Evolutionary conservation across 1,139 yeast species (phyloP), one percentile per base, ranked within the genome.

Genomic region (Diutina ranongensis): DNA sequence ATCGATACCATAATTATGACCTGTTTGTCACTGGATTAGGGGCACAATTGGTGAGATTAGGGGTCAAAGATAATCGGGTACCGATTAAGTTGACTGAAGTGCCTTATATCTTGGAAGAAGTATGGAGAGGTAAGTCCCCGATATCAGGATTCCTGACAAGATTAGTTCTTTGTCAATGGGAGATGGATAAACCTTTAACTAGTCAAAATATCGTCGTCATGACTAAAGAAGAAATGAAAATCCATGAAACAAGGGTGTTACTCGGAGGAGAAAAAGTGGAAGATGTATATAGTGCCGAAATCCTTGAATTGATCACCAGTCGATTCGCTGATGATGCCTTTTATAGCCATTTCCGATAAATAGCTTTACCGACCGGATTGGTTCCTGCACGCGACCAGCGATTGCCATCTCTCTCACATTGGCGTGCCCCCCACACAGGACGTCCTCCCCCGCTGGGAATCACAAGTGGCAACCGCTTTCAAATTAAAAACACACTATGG

Each of bases 81-180:
- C 94, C 92, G 25, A 69, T 88, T 38, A 73, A 89, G 4, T 57
- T 81, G 46, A 65, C 65, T 46, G 98, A 92, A 50, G 80, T 86
- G 20, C 85, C 80, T 45, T 92, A 88, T 57, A 69, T 92, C n/a
- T 71, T 89, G 44, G 97, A 89, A 57, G 98, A 92, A 62, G 81
- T 92, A 1, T 92, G 80, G 68, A 77, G 94, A 50, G 97, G 97
- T 9, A 87, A 87, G 59, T 83, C 95, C 0, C 94, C 92, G 20
- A 74, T 92, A 20, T 81, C 94, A n/a, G 86, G 89, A 27, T 85
- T 72, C 57, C 80, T 89, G 13, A 83, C 94, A 1, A 76, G 88
- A 54, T 67, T 89, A 49, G 77, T 89, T 1, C 69, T 92, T 46
- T 79, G 94, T 1, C 71, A 83, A 57, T 92, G 98, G 98, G 83